Base-by-base conservation (phyloP, 78 protist genomes). In the Mastigamoeba balamuthi region DNA sequence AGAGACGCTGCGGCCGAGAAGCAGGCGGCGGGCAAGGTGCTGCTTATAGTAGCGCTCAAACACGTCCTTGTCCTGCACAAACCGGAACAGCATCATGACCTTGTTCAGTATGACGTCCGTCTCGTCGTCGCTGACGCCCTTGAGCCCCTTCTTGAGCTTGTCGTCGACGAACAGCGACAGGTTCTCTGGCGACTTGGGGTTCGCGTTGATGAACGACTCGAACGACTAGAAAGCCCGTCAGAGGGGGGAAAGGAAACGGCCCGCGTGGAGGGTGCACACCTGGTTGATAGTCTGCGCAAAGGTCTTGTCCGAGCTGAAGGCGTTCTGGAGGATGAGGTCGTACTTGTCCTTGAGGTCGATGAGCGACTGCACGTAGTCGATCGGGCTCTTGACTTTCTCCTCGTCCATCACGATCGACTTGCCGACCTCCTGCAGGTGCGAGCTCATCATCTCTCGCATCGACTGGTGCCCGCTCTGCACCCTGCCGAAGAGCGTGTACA, bases 21-120 rank as follows among this genome's bases (percentile, higher is more conserved):
- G 86, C 44, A 95, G 70, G 41, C 98, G 80, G 73, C 86, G 90
- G 58, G 97, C 97, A 25, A 95, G 88, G 74, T 93, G 96, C 69
- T 83, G 83, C 81, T 94, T 93, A 92, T 94, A 93, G 74, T 92
- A 95, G 70, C 85, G 75, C 42, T 95, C 97, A 53, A 95, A 95
- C 28, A 95, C 81, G 75, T 95, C 98, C 85, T 95, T 95, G 41
- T 94, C 97, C 48, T 82, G 79, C 69, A 95, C 68, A 67, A 77
- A 87, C 41, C 97, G 75, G 76, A 93, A 89, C 29, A 95, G 58
- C 71, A 75, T 67, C 29, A 91, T 44, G 27, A 87, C 76, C 75
- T 79, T 68, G 27, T 78, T 89, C 37, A 86, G 42, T 27, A 78
- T 39, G 5, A 41, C n/a, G 40, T 87, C 91, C 10, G 70, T 48